Evolutionary conservation across 768 basidiomycete genomes (phyloP).

Genomic region (Phaeotremella skinneri): DNA sequence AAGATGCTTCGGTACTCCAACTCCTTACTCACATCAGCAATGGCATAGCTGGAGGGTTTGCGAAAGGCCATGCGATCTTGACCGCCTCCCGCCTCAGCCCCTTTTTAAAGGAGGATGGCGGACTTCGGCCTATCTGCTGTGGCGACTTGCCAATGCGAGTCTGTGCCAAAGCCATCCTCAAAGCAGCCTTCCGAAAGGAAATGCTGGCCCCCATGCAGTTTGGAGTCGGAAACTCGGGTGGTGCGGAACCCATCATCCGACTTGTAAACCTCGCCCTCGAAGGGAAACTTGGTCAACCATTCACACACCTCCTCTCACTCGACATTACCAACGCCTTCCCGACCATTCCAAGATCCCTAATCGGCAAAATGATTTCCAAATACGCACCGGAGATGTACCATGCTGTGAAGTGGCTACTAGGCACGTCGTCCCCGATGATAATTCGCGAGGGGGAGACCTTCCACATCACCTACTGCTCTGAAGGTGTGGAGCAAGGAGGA

Average conservation of each 20-base stretch:
- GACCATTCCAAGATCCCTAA: constrained; percentile 1
- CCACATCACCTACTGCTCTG: constrained; percentile 8
- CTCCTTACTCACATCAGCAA: not conserved
- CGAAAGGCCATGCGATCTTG: constrained; percentile 15
- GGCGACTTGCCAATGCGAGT: constrained; percentile 34
- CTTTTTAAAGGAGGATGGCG: constrained; percentile 22
- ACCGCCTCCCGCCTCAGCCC: constrained; percentile 23
- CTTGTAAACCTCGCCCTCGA: constrained; percentile 19
- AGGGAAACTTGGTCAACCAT: constrained; percentile 5
- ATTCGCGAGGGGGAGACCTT: not conserved
- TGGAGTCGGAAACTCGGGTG: constrained; percentile 19
- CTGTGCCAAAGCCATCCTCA: constrained; percentile 20
- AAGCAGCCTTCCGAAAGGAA: constrained; percentile 3
- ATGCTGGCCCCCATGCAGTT: constrained; percentile 18
- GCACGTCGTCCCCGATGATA: constrained; percentile 5
- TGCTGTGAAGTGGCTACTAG: constrained; percentile 9
- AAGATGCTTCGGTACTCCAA: not conserved
- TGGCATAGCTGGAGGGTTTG: not conserved
- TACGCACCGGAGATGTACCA: constrained; percentile 23
- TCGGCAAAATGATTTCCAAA: constrained; percentile 8
- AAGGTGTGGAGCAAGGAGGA: constrained; percentile 38
- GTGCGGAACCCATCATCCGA: constrained; percentile 21
- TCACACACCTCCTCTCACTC: constrained; percentile 19
- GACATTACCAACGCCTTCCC: constrained; percentile 41
- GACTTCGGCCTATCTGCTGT: constrained; percentile 32